Base-by-base conservation (phyloP, 495 filamentous ascomycete species). In the Penicillium silybi region DNA sequence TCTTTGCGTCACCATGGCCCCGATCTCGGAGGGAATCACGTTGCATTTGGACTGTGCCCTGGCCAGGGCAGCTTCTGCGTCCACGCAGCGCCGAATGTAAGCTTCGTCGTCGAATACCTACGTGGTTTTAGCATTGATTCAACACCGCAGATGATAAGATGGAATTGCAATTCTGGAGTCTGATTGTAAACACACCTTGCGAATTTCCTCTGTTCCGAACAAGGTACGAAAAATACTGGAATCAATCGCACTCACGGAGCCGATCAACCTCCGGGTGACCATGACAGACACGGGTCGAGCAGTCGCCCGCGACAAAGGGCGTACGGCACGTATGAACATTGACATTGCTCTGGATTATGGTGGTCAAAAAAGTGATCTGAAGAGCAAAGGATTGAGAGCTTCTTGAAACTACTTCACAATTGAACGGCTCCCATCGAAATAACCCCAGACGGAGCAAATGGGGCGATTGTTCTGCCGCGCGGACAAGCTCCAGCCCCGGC, bases 181-280 rank as follows among this genome's bases (percentile, higher is more conserved):
- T 35, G 9, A n/a, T 35, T 2, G 11, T 39, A 1, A 4, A 48
- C 19, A 6, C 43, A 78, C 70, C 53, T 72, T 72, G 18, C 77
- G 69, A 46, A 79, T 77, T 46, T 78, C 75, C 8, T 77, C 72
- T 11, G 77, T 79, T 2, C 76, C 76, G 54, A 79, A 79, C 0
- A 80, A 54, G 1, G 67, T 73, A 7, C 70, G 65, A 54, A 80
- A 80, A 34, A 80, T 71, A 25, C 68, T 56, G 3, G 77, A 80
- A 53, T 79, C 76, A 47, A 80, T 73, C 0, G 75, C 74, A 48
- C 70, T 74, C 47, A 78, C 70, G 7, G 67, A 68, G 26, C 68
- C 59, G 38, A 61, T 50, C 34, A 45, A 54, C 35, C 57, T 56
- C 19, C 46, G 57, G 23, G 32, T 19, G 17, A 10, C n/a, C 15